Evolutionary conservation across 2,329 filamentous ascomycete genomes (phyloP).

Genomic region (Leptosphaerulina australis): DNA sequence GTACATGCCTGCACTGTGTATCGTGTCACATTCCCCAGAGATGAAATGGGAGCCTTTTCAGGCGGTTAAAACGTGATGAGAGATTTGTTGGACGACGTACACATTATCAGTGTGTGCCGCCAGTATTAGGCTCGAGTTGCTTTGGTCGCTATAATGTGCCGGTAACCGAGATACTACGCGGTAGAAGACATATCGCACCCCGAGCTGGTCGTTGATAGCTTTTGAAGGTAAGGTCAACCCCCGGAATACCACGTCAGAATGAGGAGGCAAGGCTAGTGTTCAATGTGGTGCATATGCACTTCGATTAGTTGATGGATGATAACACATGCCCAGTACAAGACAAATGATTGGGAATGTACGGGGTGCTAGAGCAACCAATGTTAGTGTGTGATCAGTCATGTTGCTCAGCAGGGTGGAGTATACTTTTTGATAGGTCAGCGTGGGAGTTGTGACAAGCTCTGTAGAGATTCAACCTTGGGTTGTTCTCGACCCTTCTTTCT

Average conservation of each 20-base stretch:
- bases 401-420: neutral
- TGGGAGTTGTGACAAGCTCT: no score
- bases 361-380: neutral
- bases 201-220: constrained; percentile 24
- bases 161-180: neutral
- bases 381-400: neutral
- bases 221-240: constrained; percentile 1
- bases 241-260: neutral
- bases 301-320: constrained; percentile 14
- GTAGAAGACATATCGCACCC: constrained; percentile 12
- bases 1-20: neutral
- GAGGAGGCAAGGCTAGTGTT: neutral
- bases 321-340: constrained; percentile 10
- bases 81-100: constrained; percentile 1
- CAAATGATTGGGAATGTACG: constrained; percentile 14
- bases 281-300: constrained; percentile 10
- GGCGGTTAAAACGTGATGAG: constrained; percentile 17
- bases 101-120: constrained; percentile 22
- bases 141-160: neutral
- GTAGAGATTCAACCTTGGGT: neutral
- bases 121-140: neutral
- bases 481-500: neutral
- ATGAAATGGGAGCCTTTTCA: constrained; percentile 21
- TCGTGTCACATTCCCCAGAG: constrained; percentile 1
- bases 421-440: neutral